Percentiles rank a stretch among this genome's conserved stretches.
Evolutionary conservation across 2,329 filamentous ascomycete species (phyloP).

Genomic region (Aureobasidium mangrovei): DNA sequence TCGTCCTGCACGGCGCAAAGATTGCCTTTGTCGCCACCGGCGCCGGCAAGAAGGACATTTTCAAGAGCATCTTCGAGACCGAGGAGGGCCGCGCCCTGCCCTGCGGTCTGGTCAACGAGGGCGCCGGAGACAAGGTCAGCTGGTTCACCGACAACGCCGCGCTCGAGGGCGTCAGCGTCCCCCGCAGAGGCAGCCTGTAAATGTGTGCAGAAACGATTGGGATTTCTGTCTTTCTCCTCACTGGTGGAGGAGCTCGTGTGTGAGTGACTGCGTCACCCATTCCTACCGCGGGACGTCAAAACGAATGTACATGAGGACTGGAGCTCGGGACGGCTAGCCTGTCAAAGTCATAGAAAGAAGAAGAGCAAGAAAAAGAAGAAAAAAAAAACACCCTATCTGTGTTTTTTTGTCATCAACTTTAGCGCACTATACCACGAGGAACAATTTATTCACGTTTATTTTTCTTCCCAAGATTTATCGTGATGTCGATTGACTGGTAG

Average conservation of each 20-base stretch:
- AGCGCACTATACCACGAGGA: no score
- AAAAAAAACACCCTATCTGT: no score
- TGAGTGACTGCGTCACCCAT: not conserved
- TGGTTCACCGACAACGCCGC: conserved; percentile 92
- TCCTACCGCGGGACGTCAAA: no score
- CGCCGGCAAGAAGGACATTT: conserved; percentile 76
- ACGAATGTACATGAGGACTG: no score
- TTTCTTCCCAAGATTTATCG: no score
- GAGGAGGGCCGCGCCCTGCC: conserved; percentile 67
- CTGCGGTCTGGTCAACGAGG: conserved; percentile 79
- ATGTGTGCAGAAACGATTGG: not conserved
- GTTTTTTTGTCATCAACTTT: no score
- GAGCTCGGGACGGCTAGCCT: no score
- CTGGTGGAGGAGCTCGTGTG: not conserved
- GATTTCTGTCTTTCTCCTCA: not conserved
- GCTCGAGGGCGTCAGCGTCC: conserved; percentile 75
- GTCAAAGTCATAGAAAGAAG: no score
- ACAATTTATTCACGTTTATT: no score
- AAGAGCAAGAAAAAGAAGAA: no score
- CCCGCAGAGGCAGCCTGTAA: conserved; percentile 58
- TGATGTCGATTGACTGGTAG: no score
- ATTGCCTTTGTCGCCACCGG: conserved; percentile 91
- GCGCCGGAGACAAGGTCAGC: conserved; percentile 73
- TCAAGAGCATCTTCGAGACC: conserved; percentile 84
- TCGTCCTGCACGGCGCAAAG: conserved; percentile 76